Evolutionary conservation across 1,284 basidiomycete species (phyloP), one percentile per base, ranked within the genome.

Genomic region (Bjerkandera adusta): DNA sequence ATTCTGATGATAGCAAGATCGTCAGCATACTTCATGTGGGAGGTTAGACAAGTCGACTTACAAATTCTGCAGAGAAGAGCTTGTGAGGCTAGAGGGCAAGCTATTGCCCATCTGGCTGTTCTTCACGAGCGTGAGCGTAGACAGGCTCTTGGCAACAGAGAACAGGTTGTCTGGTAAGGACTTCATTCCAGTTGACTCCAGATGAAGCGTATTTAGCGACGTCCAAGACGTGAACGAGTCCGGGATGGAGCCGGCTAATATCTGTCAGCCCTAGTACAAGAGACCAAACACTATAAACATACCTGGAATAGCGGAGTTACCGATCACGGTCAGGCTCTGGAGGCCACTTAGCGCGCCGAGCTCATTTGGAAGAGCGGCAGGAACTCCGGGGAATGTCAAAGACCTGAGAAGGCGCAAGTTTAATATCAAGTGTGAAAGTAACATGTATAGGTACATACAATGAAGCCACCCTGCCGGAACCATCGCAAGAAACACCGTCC

Each of bases 361-460:
- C 45, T 75, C 71, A 5, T 59, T 59, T 0, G 77, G 75, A 1
- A 79, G 56, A 2, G 62, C 60, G 6, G 70, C 65, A 18, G 77
- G 76, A 12, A 79, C 68, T 3, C 66, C 71, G 8, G 76, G 76
- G 52, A 72, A 76, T 0, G 65, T 68, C 26, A 79, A 58, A 52
- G 68, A 58, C 33, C 76, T 77, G 29, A n/a, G 21, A 7, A 35
- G n/a, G 22, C 11, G 18, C 4, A 32, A 32, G 4, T 25, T 34
- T 12, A 47, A 15, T 13, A 22, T 40, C 33, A 47, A 38, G 44
- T 12, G 25, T 21, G 12, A 24, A 18, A 26, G 29, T 33, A 21
- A 32, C 11, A 36, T 36, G 16, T n/a, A n/a, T 30, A 5, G 16
- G 27, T 5, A 68, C 77, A 54, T 48, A 78, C 76, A 79, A 53